Evolutionary conservation across 192 early-diverging fungal genomes (phyloP).

Genomic region (Geranomyces variabilis): DNA sequence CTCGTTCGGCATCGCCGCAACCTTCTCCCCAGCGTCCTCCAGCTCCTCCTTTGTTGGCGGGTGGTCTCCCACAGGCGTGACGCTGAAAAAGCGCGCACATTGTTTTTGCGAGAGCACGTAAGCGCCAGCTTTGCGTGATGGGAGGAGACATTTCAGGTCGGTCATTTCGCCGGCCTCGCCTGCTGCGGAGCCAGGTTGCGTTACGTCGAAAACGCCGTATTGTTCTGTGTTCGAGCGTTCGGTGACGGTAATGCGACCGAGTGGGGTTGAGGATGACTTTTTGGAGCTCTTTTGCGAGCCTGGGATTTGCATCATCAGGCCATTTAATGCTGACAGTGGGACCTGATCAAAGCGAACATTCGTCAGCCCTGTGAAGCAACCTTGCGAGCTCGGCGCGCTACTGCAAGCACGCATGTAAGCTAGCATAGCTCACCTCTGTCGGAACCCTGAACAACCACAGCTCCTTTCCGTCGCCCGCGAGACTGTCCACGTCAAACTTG

Average conservation of each 20-base stretch:
- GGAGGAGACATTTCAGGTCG: constrained; percentile 7
- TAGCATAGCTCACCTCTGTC: not conserved
- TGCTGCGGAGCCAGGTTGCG: not conserved
- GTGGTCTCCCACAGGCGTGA: constrained; percentile 1
- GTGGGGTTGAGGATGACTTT: not conserved
- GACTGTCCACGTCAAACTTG: constrained; percentile 11
- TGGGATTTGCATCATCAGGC: constrained; percentile 10
- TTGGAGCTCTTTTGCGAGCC: not conserved
- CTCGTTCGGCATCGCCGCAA: constrained; percentile 1
- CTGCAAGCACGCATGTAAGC: no score
- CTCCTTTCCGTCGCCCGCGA: not conserved
- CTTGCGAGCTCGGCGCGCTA: no score
- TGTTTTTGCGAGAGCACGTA: not conserved
- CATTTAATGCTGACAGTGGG: constrained; percentile 1
- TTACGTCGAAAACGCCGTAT: constrained; percentile 15
- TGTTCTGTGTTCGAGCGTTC: not conserved
- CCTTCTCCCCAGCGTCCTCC: constrained; percentile 6
- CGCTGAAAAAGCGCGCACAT: constrained; percentile 9
- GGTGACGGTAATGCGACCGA: not conserved
- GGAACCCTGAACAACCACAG: constrained; percentile 23
- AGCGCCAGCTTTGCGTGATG: not conserved
- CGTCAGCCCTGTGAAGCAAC: no score
- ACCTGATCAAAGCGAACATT: not conserved
- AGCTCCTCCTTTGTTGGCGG: constrained; percentile 7
- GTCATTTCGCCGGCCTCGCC: constrained; percentile 24